A percentile compares a stretch with the other conserved stretches of the same genome.
phyloP scores from a whole-genome alignment of 1,284 basidiomycete species.

The Ganoderma resinaceum region DNA sequence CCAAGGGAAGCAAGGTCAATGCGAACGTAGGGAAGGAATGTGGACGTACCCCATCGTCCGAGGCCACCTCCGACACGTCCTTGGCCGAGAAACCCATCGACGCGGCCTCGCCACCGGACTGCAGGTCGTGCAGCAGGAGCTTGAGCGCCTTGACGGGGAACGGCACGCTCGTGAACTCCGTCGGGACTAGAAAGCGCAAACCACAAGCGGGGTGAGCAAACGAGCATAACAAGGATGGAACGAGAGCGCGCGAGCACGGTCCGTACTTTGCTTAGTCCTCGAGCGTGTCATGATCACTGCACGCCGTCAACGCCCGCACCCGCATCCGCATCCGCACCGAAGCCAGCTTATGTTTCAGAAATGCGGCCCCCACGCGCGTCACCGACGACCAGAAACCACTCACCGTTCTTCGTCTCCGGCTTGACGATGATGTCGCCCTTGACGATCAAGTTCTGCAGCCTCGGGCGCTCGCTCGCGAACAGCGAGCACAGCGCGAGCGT shows the following conservation, averaged over 20 bases:
- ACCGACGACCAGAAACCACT: conserved; percentile 40
- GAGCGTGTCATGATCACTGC: conserved; percentile 96
- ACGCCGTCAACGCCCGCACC: conserved; percentile 5
- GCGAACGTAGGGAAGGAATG: neutral
- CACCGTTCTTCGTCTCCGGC: conserved; percentile 81
- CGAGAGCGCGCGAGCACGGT: conserved; percentile 9
- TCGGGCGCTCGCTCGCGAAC: conserved; percentile 70
- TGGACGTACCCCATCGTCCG: conserved; percentile 78
- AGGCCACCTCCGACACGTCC: conserved; percentile 61
- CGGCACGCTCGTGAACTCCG: conserved; percentile 84
- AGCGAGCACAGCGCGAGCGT: conserved; percentile 84
- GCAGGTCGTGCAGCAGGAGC: conserved; percentile 85
- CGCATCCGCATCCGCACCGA: neutral
- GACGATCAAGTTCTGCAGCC: conserved; percentile 70
- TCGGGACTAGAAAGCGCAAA: conserved; percentile 63
- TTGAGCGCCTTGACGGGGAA: conserved; percentile 95
- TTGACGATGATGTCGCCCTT: conserved; percentile 94
- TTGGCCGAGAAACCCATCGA: conserved; percentile 55
- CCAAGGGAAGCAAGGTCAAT: neutral
- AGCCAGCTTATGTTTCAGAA: conserved; percentile 27
- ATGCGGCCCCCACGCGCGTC: conserved; percentile 20
- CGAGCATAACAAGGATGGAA: conserved; percentile 6
- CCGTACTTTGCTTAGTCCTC: conserved; percentile 83
- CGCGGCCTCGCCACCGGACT: conserved; percentile 73
- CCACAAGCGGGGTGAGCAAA: neutral